Percentiles rank a stretch among this genome's conserved stretches.
Conservation (phyloP, 2,329 filamentous ascomycete species). For the Sclerotinia glacialis region DNA sequence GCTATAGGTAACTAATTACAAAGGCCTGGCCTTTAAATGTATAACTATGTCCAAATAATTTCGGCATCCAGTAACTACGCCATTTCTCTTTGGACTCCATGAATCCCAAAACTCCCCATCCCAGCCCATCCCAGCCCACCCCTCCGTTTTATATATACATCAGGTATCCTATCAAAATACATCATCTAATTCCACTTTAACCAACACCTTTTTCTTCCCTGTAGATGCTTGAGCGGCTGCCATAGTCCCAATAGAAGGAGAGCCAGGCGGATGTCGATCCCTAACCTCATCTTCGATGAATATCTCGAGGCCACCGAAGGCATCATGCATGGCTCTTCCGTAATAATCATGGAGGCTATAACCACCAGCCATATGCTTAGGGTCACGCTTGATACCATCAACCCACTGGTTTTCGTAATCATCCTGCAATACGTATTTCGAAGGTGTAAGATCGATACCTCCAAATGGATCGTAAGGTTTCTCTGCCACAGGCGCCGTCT, state of each 20-base stretch:
- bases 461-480: conserved; percentile 87
- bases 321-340: conserved; percentile 76
- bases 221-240: conserved; percentile 41
- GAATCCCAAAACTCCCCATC: neutral
- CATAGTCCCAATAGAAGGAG: conserved; percentile 40
- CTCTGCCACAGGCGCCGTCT: conserved; percentile 58
- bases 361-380: conserved; percentile 70
- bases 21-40: conserved; percentile 15
- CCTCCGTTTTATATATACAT: neutral
- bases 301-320: conserved; percentile 84
- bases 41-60: conserved; percentile 10
- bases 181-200: conserved; percentile 51
- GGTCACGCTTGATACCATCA: conserved; percentile 62
- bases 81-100: conserved; percentile 10
- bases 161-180: conserved; percentile 40
- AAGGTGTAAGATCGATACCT: conserved; percentile 64
- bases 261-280: conserved; percentile 34
- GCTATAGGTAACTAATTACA: conserved; percentile 26
- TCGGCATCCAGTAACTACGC: neutral
- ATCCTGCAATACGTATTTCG: conserved; percentile 67
- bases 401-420: conserved; percentile 75
- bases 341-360: conserved; percentile 83
- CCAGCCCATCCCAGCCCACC: neutral
- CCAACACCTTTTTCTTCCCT: conserved; percentile 34
- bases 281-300: conserved; percentile 71